Conservation (phyloP, 371 early-diverging fungal genomes). For the Mortierella sp. region DNA sequence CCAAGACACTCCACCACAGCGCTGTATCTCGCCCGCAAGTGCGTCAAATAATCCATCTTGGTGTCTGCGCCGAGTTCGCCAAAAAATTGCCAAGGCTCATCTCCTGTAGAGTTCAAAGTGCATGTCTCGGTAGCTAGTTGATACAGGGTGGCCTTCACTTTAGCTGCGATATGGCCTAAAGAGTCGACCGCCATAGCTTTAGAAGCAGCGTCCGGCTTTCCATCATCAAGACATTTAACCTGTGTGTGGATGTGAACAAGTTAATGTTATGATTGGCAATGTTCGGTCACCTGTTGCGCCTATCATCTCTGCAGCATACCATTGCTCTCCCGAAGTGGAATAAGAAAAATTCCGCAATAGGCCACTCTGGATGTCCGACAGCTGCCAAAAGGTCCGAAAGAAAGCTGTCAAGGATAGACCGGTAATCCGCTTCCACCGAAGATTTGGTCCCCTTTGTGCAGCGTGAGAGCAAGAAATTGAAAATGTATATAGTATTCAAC, state of each 20-base stretch:
- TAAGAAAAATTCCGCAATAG: slow-evolving; percentile 80
- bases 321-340: slow-evolving; percentile 72
- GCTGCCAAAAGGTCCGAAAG: slow-evolving; percentile 79
- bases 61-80: slow-evolving; percentile 22
- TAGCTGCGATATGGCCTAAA: slow-evolving; percentile 73
- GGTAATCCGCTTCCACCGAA: slow-evolving; percentile 78
- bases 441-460: slow-evolving; percentile 65
- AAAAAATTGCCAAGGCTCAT: slow-evolving; percentile 21
- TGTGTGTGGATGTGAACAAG: slow-evolving; percentile 9
- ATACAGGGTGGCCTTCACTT: slow-evolving; percentile 55
- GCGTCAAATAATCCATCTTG: slow-evolving; percentile 1
- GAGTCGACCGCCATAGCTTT: slow-evolving; percentile 81
- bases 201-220: slow-evolving; percentile 66
- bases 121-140: background rate
- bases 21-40: slow-evolving; percentile 35
- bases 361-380: slow-evolving; percentile 91
- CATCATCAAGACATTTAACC: slow-evolving; percentile 69
- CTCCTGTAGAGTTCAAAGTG: background rate
- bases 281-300: background rate
- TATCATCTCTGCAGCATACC: slow-evolving; percentile 42
- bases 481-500: slow-evolving; percentile 67
- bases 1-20: slow-evolving; percentile 31
- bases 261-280: background rate
- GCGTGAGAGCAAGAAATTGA: slow-evolving; percentile 74
- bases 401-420: slow-evolving; percentile 73